Conservation (phyloP, 805 yeast species). For the Wickerhamiella occidentalis region DNA sequence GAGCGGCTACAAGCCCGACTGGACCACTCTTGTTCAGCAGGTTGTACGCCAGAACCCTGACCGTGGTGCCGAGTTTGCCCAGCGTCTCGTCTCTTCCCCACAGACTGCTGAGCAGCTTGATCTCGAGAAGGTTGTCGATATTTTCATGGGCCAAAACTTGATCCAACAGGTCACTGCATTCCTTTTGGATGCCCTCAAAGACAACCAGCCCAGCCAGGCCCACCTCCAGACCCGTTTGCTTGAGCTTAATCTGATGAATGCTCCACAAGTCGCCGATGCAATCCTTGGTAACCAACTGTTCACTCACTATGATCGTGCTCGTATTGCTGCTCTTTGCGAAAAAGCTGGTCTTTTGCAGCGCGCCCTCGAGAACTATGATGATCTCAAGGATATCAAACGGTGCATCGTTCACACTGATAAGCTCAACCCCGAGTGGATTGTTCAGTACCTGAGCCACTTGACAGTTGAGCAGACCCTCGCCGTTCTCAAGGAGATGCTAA, state of each 20-base stretch:
- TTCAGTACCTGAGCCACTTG: conserved; percentile 80
- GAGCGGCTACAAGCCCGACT: conserved; percentile 81
- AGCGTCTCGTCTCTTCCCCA: conserved; percentile 59
- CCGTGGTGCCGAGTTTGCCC: conserved; percentile 94
- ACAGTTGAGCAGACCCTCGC: conserved; percentile 88
- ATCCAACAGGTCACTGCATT: conserved; percentile 98
- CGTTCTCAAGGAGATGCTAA: conserved; percentile 76
- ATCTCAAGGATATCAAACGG: conserved; percentile 88
- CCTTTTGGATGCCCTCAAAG: conserved; percentile 86
- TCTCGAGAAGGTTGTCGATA: conserved; percentile 78
- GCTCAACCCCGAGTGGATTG: conserved; percentile 88
- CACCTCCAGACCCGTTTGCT: conserved; percentile 88
- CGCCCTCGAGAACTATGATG: conserved; percentile 92
- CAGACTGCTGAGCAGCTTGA: conserved; percentile 43
- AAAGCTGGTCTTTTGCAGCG: conserved; percentile 93
- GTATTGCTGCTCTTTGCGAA: conserved; percentile 85
- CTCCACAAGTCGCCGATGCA: conserved; percentile 99
- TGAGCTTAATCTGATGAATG: conserved; percentile 85
- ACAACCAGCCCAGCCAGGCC: conserved; percentile 87
- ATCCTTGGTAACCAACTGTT: conserved; percentile 92
- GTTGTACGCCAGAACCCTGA: conserved; percentile 91
- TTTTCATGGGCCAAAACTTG: conserved; percentile 85
- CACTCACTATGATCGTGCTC: conserved; percentile 86
- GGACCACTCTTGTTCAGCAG: conserved; percentile 76
- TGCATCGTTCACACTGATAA: conserved; percentile 73